phyloP scores from a whole-genome alignment of 371 early-diverging fungal species.

The Entomophthora muscae region DNA sequence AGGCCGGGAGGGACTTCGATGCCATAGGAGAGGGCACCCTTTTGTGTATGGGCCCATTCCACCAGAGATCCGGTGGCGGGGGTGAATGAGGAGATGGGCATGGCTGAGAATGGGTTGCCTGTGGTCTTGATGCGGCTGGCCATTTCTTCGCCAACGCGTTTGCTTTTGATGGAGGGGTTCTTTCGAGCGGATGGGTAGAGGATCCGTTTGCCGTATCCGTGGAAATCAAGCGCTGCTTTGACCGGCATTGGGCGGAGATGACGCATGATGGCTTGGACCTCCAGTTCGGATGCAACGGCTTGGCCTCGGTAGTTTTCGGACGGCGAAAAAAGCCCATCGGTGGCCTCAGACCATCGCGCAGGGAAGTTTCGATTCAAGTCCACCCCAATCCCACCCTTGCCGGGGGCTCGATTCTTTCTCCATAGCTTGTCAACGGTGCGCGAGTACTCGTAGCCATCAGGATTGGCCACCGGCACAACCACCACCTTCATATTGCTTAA shows the following conservation, averaged over 20 bases:
- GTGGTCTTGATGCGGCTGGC: too few relatives aligned
- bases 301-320: conserved; percentile 35
- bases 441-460: conserved; percentile 26
- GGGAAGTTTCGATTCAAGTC: conserved; percentile 24
- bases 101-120: too few relatives aligned
- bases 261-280: conserved; percentile 25
- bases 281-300: conserved; percentile 29
- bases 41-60: conserved; percentile 4
- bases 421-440: conserved; percentile 19
- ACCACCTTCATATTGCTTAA: conserved; percentile 15
- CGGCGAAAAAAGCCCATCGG: conserved; percentile 23
- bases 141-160: too few relatives aligned
- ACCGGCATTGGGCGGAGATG: too few relatives aligned
- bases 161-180: too few relatives aligned
- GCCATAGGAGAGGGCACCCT: too few relatives aligned
- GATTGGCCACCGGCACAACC: conserved; percentile 26
- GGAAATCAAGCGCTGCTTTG: conserved; percentile 29
- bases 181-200: conserved; percentile 17
- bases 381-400: conserved; percentile 5
- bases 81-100: conserved; percentile 7
- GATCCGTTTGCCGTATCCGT: conserved; percentile 25
- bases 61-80: conserved; percentile 10
- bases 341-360: conserved; percentile 24
- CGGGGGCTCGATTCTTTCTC: conserved; percentile 20
- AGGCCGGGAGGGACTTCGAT: too few relatives aligned